A percentile compares a stretch with the other conserved stretches of the same genome.
phyloP scores from a whole-genome alignment of 1,139 yeast species.

The Yamadazyma trypodendri region DNA sequence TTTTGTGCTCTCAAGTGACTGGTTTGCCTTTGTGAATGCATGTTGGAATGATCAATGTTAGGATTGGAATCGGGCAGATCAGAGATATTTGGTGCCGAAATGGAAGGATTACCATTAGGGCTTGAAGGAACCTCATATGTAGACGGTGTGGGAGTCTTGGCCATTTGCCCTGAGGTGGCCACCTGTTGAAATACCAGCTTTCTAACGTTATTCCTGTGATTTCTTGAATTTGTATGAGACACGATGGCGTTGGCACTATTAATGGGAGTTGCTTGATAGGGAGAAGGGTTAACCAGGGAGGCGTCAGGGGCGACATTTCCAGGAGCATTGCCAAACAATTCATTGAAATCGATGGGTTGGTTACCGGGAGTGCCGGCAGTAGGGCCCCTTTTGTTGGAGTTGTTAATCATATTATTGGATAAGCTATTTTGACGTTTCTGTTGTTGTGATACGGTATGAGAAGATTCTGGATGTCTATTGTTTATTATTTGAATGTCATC shows the following conservation, averaged over 20 bases:
- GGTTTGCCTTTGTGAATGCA: neutral
- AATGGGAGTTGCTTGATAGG: constrained; percentile 5
- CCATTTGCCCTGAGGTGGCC: constrained; percentile 4
- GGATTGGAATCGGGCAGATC: constrained; percentile 40
- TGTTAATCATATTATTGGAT: constrained; percentile 33
- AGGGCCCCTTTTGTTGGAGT: constrained; percentile 36
- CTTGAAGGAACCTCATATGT: constrained; percentile 44
- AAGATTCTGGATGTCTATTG: constrained; percentile 1
- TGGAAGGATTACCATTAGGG: constrained; percentile 32
- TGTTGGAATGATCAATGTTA: neutral
- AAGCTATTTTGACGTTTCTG: constrained; percentile 45
- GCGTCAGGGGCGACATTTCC: neutral
- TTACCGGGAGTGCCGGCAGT: neutral
- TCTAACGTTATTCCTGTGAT: constrained; percentile 6
- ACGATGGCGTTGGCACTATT: neutral
- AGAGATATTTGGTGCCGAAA: constrained; percentile 33
- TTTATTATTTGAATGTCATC: constrained; percentile 4
- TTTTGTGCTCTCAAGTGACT: neutral
- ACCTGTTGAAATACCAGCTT: constrained; percentile 17
- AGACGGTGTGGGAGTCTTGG: constrained; percentile 45
- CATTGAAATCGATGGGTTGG: neutral
- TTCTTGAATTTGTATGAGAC: neutral
- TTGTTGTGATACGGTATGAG: constrained; percentile 16
- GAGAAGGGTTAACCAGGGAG: constrained; percentile 4
- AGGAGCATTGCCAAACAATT: constrained; percentile 4